phyloP scores from a whole-genome alignment of 768 basidiomycete species.

The Lentinula boryana region DNA sequence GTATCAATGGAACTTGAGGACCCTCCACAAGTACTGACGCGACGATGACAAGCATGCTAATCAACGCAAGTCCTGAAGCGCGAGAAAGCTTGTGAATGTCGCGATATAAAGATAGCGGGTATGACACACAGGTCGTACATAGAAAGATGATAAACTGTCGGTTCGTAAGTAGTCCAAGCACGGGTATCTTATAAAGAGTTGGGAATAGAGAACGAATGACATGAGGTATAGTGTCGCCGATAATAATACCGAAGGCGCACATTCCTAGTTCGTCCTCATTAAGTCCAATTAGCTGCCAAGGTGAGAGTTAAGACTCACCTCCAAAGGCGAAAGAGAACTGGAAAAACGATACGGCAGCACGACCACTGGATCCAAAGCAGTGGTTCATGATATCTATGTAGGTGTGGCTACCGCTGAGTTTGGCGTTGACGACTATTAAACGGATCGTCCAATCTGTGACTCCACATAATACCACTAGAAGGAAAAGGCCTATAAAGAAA shows the following conservation, averaged over 20 bases:
- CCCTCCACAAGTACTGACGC: conserved; percentile 78
- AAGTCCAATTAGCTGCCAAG: background rate
- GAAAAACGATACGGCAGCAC: conserved; percentile 92
- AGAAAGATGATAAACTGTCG: conserved; percentile 87
- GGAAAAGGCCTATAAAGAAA: conserved; percentile 80
- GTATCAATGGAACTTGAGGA: conserved; percentile 61
- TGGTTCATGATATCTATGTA: conserved; percentile 94
- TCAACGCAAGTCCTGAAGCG: conserved; percentile 83
- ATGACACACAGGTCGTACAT: conserved; percentile 85
- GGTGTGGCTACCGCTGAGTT: conserved; percentile 85
- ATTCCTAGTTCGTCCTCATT: conserved; percentile 53
- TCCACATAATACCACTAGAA: conserved; percentile 72
- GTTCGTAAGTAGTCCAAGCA: conserved; percentile 74
- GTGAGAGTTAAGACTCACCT: conserved; percentile 39
- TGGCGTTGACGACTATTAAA: conserved; percentile 92
- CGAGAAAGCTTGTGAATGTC: conserved; percentile 97
- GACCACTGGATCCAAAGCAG: conserved; percentile 88
- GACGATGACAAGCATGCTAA: conserved; percentile 95
- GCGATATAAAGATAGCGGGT: conserved; percentile 91
- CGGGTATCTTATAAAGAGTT: conserved; percentile 52
- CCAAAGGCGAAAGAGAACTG: conserved; percentile 98
- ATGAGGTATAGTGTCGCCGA: conserved; percentile 95
- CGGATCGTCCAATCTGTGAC: conserved; percentile 99
- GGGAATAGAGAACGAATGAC: conserved; percentile 89
- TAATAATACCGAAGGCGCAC: conserved; percentile 98